Evolutionary conservation across 192 early-diverging fungal species (phyloP), one percentile per base, ranked within the genome.

Genomic region (Mortierella hygrophila): DNA sequence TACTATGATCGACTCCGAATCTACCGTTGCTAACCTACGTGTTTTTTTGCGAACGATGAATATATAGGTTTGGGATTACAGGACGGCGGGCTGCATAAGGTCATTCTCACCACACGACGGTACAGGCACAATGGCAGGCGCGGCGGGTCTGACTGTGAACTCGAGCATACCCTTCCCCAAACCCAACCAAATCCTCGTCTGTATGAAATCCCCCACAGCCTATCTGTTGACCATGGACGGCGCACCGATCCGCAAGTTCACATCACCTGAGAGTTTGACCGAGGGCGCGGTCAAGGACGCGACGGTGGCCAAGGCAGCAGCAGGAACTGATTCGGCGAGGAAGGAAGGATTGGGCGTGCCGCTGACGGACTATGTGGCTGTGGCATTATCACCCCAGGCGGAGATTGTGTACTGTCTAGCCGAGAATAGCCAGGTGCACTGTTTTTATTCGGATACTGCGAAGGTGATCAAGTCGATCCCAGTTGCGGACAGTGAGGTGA

Each of bases 11-110:
- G 0, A 6, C 49, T 52, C 49, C 18, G 49, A 52, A 21, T 52
- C 20, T 52, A 20, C 49, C 18, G 18, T 52, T 20, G 5, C 49
- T 52, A 52, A 52, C 2, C 4, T 5, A 20, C 49, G 68, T 57
- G 47, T 32, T 60, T 35, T 35, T 57, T 65, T 54, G 15, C 20
- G n/a, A 52, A 52, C 18, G 49, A 85, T 16, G 15, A 6, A 38
- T 38, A 2, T 23, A 6, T 90, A 97, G 92, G 94, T 99, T 57
- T 99, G 98, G 98, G 97, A 98, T 79, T 84, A 91, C n/a, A 94
- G 93, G 69, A 90, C 97, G 32, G 91, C 92, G 10, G 90, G 90
- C 15, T 97, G 94, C 80, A 74, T 93, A 20, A 70, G 79, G 72
- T 96, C 96, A 20, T 81, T 95, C 57, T 88, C 88, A 11, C 94